Conservation (phyloP, 2,329 filamentous ascomycete genomes). For the Fusarium sp. region DNA sequence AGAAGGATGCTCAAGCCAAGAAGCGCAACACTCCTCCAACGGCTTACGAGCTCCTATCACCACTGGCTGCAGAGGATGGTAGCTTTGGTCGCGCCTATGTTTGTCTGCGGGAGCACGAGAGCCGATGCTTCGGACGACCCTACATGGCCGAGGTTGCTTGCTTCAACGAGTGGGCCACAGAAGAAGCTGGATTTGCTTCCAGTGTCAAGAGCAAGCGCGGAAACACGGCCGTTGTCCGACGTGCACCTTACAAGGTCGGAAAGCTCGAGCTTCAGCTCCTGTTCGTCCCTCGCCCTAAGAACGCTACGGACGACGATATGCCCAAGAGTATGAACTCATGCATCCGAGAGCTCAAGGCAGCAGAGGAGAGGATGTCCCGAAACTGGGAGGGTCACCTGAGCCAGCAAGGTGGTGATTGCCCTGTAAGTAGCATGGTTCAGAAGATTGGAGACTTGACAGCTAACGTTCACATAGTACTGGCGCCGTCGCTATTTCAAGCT, state of each 20-base stretch:
- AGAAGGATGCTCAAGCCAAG: slow-evolving; percentile 72
- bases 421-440: slow-evolving; percentile 69
- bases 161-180: slow-evolving; percentile 98
- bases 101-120: slow-evolving; percentile 91
- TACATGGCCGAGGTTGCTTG: slow-evolving; percentile 89
- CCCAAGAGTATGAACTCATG: slow-evolving; percentile 99
- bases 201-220: slow-evolving; percentile 96
- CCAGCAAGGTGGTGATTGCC: slow-evolving; percentile 97
- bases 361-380: slow-evolving; percentile 80
- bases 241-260: slow-evolving; percentile 95
- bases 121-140: slow-evolving; percentile 86
- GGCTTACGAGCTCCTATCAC: slow-evolving; percentile 87
- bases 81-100: slow-evolving; percentile 96
- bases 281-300: slow-evolving; percentile 93
- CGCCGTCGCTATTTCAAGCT: slow-evolving; percentile 97
- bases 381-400: slow-evolving; percentile 91
- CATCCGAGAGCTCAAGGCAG: slow-evolving; percentile 90
- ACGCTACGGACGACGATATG: slow-evolving; percentile 91
- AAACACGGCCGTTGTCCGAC: slow-evolving; percentile 75
- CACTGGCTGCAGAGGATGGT: slow-evolving; percentile 87
- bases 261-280: slow-evolving; percentile 94
- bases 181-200: slow-evolving; percentile 80
- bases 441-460: slow-evolving; percentile 26
- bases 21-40: slow-evolving; percentile 72
- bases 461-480: slow-evolving; percentile 79